Conservation (phyloP, 2,329 filamentous ascomycete species). For the Parascedosporium putredinis region DNA sequence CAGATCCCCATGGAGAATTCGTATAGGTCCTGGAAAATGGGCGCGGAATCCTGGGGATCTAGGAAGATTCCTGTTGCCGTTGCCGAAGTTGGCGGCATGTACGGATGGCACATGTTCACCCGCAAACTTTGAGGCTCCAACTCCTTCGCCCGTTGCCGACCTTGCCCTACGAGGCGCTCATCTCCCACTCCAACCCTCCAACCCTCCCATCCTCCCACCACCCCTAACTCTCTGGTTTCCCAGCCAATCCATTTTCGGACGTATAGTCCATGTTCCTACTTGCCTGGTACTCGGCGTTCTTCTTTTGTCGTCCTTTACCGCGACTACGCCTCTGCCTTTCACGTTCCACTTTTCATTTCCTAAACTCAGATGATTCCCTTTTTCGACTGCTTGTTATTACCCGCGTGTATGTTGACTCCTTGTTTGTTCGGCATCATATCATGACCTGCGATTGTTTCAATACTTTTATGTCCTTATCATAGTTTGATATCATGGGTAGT, state of each 20-base stretch:
- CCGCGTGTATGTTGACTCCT: not conserved
- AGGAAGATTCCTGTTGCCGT: conserved; percentile 83
- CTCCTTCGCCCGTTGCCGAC: too few species aligned
- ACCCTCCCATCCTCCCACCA: not conserved
- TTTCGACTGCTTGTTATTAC: conserved; percentile 2
- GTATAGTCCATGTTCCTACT: too few species aligned
- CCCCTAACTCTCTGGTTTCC: too few species aligned
- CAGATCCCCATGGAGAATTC: conserved; percentile 22
- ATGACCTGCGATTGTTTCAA: conserved; percentile 1
- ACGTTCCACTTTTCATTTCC: not conserved
- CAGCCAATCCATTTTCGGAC: too few species aligned
- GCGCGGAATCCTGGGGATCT: conserved; percentile 76
- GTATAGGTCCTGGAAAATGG: conserved; percentile 72
- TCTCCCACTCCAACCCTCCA: too few species aligned
- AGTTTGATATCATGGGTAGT: not conserved
- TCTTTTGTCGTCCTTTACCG: too few species aligned
- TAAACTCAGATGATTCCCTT: not conserved
- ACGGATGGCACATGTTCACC: conserved; percentile 63
- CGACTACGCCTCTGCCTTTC: too few species aligned
- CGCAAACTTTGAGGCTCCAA: conserved; percentile 44
- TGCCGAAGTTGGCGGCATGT: conserved; percentile 89
- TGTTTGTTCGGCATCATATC: not conserved
- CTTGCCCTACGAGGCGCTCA: too few species aligned
- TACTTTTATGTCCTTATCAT: not conserved
- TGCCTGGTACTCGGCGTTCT: too few species aligned